Base-by-base conservation (phyloP, 163 green algal genomes). In the Volvox carteri region DNA sequence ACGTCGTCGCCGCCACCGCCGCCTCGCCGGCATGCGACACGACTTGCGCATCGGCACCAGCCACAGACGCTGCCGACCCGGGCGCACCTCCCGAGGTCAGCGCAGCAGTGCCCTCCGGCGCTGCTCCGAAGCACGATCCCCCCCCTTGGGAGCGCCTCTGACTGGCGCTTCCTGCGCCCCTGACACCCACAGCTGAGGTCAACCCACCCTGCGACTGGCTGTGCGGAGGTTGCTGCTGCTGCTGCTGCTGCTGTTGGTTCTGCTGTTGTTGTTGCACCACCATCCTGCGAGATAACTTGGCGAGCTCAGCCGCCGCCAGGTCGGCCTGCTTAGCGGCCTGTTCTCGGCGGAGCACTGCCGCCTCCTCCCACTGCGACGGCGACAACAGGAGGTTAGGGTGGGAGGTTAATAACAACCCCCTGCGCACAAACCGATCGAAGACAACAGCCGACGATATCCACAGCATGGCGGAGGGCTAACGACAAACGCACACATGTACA, bases 271-370 rank as follows among this genome's bases (percentile, higher is more conserved):
- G 90, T 86, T 88, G 85, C 35, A 78, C 91, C 35, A 85, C 77
- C 72, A 92, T 92, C 50, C 91, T 86, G 74, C 54, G 78, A 1
- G 86, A 92, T n/a, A 95, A 88, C 77, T 95, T 95, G 9, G 93
- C 86, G 28, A 97, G 91, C 93, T 98, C 95, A 21, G 93, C 93
- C 12, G 95, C 94, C 33, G 95, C 95, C 35, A 98, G 91, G 86
- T 95, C 90, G 0, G 95, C 95, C 68, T 95, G 93, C 91, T 98
- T 98, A 44, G 95, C 93, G 50, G 93, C 94, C 73, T 92, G 87
- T 12, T 94, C 93, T 11, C 96, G 92, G 25, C 86, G 70, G 23
- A 92, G 65, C 0, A 94, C 92, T 9, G 94, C 89, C 0, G 92
- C 91, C 67, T 95, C 92, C 65, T 95, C 91, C 91, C 95, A 94